A percentile compares a stretch with the other conserved stretches of the same genome.
These are phyloP conservation scores for Clonostachys chloroleuca DNA, from an alignment of 2,329 filamentous ascomycete genomes.

Conservation along the genomic window DNA sequence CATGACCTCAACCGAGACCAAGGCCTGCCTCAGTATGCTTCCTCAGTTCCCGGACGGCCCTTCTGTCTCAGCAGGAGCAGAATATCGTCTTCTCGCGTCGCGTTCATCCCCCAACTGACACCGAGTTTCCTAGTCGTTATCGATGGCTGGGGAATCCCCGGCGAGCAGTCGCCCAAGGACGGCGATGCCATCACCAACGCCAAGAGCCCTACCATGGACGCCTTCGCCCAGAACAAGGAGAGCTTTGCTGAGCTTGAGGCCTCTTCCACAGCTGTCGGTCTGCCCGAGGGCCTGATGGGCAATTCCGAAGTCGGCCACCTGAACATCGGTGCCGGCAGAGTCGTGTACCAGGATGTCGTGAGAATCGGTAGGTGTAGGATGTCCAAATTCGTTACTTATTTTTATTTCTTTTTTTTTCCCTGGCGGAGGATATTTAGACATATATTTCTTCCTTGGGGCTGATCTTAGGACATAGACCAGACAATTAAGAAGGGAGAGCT, in stretches of 20 bases:
- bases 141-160: conserved; percentile 94
- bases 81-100: neutral
- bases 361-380: conserved; percentile 53
- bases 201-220: conserved; percentile 92
- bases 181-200: conserved; percentile 95
- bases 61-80: conserved; percentile 6
- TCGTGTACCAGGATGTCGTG: conserved; percentile 98
- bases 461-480: conserved; percentile 48
- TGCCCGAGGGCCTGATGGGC: conserved; percentile 96
- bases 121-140: conserved; percentile 74
- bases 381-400: neutral
- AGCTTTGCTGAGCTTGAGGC: conserved; percentile 93
- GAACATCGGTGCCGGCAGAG: conserved; percentile 95
- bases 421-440: no score
- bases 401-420: no score
- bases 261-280: conserved; percentile 89
- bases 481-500: conserved; percentile 83
- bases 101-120: neutral
- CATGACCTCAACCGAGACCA: conserved; percentile 43
- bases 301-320: conserved; percentile 98
- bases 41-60: conserved; percentile 9
- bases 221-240: conserved; percentile 74
- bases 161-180: conserved; percentile 73
- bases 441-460: neutral
- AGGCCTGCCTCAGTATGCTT: conserved; percentile 49